A percentile compares a stretch with the other conserved stretches of the same genome.
Conservation (phyloP, 2,329 filamentous ascomycete genomes). For the Colletotrichum sp. region DNA sequence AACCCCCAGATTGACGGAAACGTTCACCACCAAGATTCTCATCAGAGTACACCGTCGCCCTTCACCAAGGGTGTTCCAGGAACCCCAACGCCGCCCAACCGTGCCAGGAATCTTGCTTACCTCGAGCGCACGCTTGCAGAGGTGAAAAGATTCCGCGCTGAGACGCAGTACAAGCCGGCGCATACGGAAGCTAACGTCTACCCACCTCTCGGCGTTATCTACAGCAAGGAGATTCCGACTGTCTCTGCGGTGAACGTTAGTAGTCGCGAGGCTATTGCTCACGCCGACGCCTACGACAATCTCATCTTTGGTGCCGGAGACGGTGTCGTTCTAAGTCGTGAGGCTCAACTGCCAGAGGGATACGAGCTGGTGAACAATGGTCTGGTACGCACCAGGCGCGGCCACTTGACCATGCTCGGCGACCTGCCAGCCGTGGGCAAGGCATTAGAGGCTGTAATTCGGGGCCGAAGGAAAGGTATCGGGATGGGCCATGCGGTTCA, state of each 20-base stretch:
- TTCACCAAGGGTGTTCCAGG: conserved; percentile 27
- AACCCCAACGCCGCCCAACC: conserved; percentile 51
- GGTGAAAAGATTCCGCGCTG: conserved; percentile 76
- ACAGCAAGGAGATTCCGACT: conserved; percentile 86
- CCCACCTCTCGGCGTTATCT: conserved; percentile 82
- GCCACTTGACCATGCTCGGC: conserved; percentile 86
- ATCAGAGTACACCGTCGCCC: conserved; percentile 11
- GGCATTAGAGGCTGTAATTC: conserved; percentile 72
- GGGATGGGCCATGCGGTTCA: conserved; percentile 55
- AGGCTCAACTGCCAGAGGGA: conserved; percentile 83
- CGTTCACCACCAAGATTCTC: conserved; percentile 23
- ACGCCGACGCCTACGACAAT: conserved; percentile 82
- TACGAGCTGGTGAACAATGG: conserved; percentile 78
- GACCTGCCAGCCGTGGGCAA: conserved; percentile 82
- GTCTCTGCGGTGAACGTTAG: conserved; percentile 81
- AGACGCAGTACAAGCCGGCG: conserved; percentile 66
- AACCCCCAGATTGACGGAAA: conserved; percentile 52
- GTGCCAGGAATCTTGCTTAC: conserved; percentile 63
- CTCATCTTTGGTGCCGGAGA: conserved; percentile 87
- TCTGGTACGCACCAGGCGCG: conserved; percentile 78
- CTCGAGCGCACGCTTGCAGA: conserved; percentile 76
- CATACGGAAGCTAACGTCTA: conserved; percentile 74
- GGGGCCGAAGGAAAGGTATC: conserved; percentile 74
- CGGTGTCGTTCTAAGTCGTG: conserved; percentile 84
- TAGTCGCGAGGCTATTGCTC: conserved; percentile 74